Evolutionary conservation across 768 basidiomycete species (phyloP).

Genomic region (Pleurotus djamor): DNA sequence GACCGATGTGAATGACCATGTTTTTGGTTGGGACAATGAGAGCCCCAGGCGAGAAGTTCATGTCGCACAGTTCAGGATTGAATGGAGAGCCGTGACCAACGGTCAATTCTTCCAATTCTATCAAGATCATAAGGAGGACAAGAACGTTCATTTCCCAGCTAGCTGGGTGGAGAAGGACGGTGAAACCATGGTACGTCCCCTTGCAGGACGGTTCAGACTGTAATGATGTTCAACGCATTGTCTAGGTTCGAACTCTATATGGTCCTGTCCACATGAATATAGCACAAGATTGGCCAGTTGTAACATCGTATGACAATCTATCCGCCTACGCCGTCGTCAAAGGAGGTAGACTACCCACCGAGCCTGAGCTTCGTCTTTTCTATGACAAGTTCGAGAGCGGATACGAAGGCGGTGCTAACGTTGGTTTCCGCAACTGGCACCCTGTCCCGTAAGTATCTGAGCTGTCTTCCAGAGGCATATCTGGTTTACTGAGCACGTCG

Average conservation of each 20-base stretch:
- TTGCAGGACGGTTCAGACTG: neutral
- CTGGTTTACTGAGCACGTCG: neutral
- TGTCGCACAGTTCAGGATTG: constrained; percentile 72
- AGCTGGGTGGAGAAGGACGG: constrained; percentile 68
- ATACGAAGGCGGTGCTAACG: constrained; percentile 76
- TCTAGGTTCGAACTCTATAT: constrained; percentile 80
- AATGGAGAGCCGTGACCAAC: constrained; percentile 87
- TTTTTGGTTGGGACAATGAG: constrained; percentile 97
- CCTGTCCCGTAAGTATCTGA: constrained; percentile 71
- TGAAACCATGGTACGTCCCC: constrained; percentile 41
- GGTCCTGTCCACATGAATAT: constrained; percentile 78
- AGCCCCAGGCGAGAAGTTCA: constrained; percentile 60
- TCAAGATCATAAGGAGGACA: constrained; percentile 26
- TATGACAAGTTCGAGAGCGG: constrained; percentile 71
- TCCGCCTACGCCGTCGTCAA: constrained; percentile 80
- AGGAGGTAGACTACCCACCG: constrained; percentile 93
- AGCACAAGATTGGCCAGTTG: constrained; percentile 84
- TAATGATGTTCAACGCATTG: neutral
- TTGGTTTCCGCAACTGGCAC: constrained; percentile 93
- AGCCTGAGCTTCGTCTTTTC: constrained; percentile 82
- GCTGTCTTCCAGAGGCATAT: neutral
- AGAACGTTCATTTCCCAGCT: constrained; percentile 55
- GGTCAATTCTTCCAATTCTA: constrained; percentile 80
- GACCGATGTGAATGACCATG: constrained; percentile 48
- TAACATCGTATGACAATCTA: constrained; percentile 76